Conservation (phyloP, 108 stramenopile species). For the Ochromonas danica region DNA sequence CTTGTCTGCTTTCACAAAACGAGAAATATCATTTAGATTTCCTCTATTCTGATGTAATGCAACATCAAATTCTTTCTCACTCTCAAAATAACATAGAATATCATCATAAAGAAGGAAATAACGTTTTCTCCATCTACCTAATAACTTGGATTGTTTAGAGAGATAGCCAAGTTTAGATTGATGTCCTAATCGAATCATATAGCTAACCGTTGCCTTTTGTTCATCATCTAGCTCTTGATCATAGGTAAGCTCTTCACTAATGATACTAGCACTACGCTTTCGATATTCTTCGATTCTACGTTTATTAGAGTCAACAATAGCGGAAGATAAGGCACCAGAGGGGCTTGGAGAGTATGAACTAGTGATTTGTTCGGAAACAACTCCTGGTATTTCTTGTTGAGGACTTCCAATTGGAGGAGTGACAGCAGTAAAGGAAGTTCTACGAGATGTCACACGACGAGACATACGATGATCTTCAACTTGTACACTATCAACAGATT, state of each 20-base stretch:
- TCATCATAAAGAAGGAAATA: slow-evolving; percentile 46
- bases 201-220: not conserved
- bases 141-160: slow-evolving; percentile 48
- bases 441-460: not conserved
- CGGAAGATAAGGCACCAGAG: not conserved
- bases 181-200: not conserved
- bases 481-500: not conserved
- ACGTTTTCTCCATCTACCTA: slow-evolving; percentile 45
- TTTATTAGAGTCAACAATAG: not conserved
- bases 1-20: not conserved
- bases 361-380: not conserved
- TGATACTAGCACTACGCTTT: not conserved
- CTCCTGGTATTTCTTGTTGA: not conserved
- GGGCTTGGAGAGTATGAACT: not conserved
- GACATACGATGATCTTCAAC: not conserved
- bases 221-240: not conserved
- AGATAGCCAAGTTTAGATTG: slow-evolving; percentile 37
- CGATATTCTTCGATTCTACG: not conserved
- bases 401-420: not conserved
- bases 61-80: slow-evolving; percentile 7
- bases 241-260: not conserved
- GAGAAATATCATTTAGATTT: not conserved
- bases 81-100: slow-evolving; percentile 44
- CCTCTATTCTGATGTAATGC: not conserved
- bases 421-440: not conserved